Conservation (phyloP, 352 stramenopile genomes). For the Nothophytophthora sp. region DNA sequence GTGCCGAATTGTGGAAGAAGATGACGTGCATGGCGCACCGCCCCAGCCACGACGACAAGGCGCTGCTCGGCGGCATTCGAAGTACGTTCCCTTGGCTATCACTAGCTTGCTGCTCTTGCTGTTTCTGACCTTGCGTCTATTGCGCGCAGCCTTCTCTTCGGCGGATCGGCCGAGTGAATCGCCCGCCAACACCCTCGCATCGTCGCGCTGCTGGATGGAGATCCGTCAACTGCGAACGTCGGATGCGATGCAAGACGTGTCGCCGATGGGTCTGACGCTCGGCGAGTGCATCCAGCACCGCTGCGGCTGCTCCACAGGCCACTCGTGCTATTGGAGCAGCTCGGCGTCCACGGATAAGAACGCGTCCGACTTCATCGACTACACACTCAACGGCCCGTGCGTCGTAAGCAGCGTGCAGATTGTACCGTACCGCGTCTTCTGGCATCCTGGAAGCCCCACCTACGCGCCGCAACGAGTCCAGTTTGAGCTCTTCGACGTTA, state of each 20-base stretch:
- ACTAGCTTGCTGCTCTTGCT: background rate
- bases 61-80: slow-evolving; percentile 38
- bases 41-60: slow-evolving; percentile 29
- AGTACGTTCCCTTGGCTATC: slow-evolving; percentile 2
- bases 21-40: slow-evolving; percentile 47
- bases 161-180: slow-evolving; percentile 54
- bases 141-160: slow-evolving; percentile 45
- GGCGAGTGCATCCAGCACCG: slow-evolving; percentile 62
- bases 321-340: slow-evolving; percentile 88
- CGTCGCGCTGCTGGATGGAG: slow-evolving; percentile 67
- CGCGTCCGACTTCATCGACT: slow-evolving; percentile 77
- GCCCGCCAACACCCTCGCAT: slow-evolving; percentile 63
- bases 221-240: slow-evolving; percentile 42
- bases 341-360: slow-evolving; percentile 63
- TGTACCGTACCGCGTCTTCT: slow-evolving; percentile 81
- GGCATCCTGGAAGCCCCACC: slow-evolving; percentile 71
- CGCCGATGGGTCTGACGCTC: slow-evolving; percentile 49
- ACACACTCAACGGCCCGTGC: slow-evolving; percentile 53
- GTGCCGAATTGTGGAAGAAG: slow-evolving; percentile 43
- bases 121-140: background rate
- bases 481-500: slow-evolving; percentile 71
- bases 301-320: slow-evolving; percentile 72
- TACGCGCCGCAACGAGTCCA: slow-evolving; percentile 69
- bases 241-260: slow-evolving; percentile 30
- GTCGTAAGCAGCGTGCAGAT: slow-evolving; percentile 66